Base-by-base conservation (phyloP, 257 asterid species). In the Solanum ossicruentum region DNA sequence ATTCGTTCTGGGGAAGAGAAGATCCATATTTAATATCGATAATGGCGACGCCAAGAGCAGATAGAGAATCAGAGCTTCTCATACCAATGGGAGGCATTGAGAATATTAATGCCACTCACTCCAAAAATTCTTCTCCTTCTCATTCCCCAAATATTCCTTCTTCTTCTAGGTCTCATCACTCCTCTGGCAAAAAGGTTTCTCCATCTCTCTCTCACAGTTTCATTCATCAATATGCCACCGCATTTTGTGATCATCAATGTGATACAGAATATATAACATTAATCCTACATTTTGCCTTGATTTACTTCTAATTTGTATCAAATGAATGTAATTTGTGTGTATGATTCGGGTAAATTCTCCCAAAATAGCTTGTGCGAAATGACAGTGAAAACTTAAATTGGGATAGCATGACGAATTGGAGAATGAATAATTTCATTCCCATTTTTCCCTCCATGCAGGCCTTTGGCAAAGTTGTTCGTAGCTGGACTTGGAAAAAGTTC, bases 401-500 rank as follows among this genome's bases (percentile, higher is more conserved):
- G 12, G 51, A 67, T 36, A 69, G 51, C 23, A 51, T 3, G 77
- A 39, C 5, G 52, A 70, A 67, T 67, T 32, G 75, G 51, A 67
- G 75, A 41, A 67, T 16, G 13, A 67, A 70, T 39, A 3, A 4
- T 39, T 39, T 58, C 66, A n/a, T 58, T 58, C 66, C 28, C 10
- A 20, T 58, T 55, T 57, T 36, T 28, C 72, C 12, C 16, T 80
- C 47, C 18, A 77, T 86, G 91, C 92, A 93, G 94, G 96, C 95
- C 72, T 89, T 93, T 71, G 80, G 88, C 91, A 92, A 91, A 86
- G 95, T 93, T 13, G 86, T 93, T 80, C 94, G 94, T 84, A 93
- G 97, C 87, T 93, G 97, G 97, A 92, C 93, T 6, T 93, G 91
- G 82, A 93, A 93, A 84, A 93, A 93, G 90, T 92, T 93, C 84